A percentile compares a stretch with the other conserved stretches of the same genome.
Conservation (phyloP, 2,329 filamentous ascomycete species). For the Botrytis fragariae region DNA sequence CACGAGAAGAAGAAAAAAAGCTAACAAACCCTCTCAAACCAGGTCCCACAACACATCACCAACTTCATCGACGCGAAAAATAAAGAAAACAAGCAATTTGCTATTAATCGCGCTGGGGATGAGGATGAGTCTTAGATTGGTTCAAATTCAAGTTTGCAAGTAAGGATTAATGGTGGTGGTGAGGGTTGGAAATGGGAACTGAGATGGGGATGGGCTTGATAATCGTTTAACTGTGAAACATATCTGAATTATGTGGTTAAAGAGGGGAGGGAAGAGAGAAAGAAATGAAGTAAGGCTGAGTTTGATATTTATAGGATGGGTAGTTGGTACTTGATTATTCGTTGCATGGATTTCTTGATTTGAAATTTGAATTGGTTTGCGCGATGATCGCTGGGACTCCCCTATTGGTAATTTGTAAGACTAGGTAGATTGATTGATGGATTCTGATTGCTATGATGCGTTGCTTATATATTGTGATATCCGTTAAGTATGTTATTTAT, state of each 20-base stretch:
- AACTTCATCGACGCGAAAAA: conserved; percentile 52
- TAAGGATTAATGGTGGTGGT: background rate
- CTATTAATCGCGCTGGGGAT: conserved; percentile 32
- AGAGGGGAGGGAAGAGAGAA: too few species aligned
- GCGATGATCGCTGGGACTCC: background rate
- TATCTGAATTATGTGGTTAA: background rate
- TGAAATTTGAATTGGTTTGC: background rate
- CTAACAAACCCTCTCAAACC: background rate
- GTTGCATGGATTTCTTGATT: background rate
- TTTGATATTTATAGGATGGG: background rate
- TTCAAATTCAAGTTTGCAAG: too few species aligned
- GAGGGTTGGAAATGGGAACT: background rate
- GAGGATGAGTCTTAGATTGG: background rate
- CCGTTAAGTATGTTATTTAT: too few species aligned
- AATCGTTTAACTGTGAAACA: background rate
- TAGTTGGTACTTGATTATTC: too few species aligned
- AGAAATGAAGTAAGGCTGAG: background rate
- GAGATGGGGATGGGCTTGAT: background rate
- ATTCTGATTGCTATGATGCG: too few species aligned
- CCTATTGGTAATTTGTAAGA: too few species aligned
- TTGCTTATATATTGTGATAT: too few species aligned
- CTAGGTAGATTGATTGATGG: too few species aligned
- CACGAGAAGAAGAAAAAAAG: conserved; percentile 31
- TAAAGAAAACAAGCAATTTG: conserved; percentile 43
- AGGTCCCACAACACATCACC: conserved; percentile 48